Conservation (phyloP, 768 basidiomycete species). For the Phlebiopsis flavidoalba region DNA sequence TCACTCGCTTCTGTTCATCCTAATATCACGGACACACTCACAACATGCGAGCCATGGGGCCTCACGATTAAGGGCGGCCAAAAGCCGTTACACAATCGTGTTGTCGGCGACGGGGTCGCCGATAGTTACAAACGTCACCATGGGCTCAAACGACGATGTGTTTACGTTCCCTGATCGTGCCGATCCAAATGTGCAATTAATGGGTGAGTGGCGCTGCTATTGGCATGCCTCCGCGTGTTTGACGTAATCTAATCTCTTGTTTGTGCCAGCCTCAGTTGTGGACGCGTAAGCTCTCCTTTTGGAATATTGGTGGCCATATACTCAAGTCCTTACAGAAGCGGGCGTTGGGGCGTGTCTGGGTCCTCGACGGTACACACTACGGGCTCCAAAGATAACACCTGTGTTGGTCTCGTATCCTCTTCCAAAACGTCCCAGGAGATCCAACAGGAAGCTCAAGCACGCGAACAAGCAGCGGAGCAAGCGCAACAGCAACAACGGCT, state of each 20-base stretch:
- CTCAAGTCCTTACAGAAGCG: constrained; percentile 27
- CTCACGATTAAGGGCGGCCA: constrained; percentile 37
- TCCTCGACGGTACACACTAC: constrained; percentile 15
- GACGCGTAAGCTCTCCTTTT: constrained; percentile 9
- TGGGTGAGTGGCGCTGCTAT: constrained; percentile 31
- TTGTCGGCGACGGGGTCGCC: constrained; percentile 33
- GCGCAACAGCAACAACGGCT: constrained; percentile 18
- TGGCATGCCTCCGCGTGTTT: no score
- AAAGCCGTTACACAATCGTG: constrained; percentile 41
- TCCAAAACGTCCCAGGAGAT: constrained; percentile 24
- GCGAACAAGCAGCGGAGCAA: constrained; percentile 5
- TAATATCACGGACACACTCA: constrained; percentile 33
- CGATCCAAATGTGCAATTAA: constrained; percentile 28
- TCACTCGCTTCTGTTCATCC: constrained; percentile 30
- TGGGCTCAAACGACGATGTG: constrained; percentile 30
- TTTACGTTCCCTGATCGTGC: constrained; percentile 42
- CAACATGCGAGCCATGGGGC: constrained; percentile 45
- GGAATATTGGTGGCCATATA: neutral
- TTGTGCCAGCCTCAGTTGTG: constrained; percentile 30
- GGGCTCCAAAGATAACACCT: constrained; percentile 28
- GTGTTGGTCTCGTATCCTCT: constrained; percentile 27
- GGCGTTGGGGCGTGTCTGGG: constrained; percentile 28
- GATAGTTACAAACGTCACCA: constrained; percentile 36
- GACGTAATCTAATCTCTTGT: constrained; percentile 2
- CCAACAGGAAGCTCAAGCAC: constrained; percentile 13